Conservation (phyloP, 1,284 basidiomycete genomes). For the Cronartium quercuum region DNA sequence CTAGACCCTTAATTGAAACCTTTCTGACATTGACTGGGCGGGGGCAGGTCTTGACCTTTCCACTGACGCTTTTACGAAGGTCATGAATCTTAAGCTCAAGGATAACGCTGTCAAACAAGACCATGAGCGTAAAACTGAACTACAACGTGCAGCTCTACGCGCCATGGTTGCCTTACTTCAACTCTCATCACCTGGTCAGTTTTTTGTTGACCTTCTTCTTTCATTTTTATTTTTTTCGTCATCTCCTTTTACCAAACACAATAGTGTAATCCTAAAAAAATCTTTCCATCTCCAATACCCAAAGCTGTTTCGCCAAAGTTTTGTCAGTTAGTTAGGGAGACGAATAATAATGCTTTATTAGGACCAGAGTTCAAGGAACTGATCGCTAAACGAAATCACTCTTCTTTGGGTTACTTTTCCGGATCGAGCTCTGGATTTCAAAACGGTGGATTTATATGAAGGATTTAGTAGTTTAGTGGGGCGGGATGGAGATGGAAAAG, state of each 20-base stretch:
- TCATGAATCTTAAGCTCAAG: slow-evolving; percentile 63
- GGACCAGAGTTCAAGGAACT: slow-evolving; percentile 35
- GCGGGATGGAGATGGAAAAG: no score
- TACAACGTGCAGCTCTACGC: slow-evolving; percentile 78
- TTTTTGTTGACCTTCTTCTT: no score
- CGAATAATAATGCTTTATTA: slow-evolving; percentile 30
- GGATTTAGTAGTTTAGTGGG: no score
- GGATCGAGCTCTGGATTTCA: no score
- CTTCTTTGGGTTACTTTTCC: slow-evolving; percentile 21
- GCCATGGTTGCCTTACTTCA: slow-evolving; percentile 72
- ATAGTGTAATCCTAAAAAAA: no score
- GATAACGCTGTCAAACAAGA: slow-evolving; percentile 93
- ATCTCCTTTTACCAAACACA: no score
- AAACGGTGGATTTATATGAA: no score
- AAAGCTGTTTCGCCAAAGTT: slow-evolving; percentile 37
- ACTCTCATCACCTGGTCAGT: slow-evolving; percentile 39
- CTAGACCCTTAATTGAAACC: neutral
- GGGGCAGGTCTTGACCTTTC: slow-evolving; percentile 81
- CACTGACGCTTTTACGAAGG: slow-evolving; percentile 70
- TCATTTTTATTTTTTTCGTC: no score
- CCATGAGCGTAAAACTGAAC: slow-evolving; percentile 81
- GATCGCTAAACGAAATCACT: slow-evolving; percentile 13
- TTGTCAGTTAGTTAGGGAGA: slow-evolving; percentile 35
- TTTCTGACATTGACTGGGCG: slow-evolving; percentile 44
- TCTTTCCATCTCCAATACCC: no score